Evolutionary conservation across 805 yeast genomes (phyloP), one percentile per base, ranked within the genome.

Genomic region (Candida dendrica): DNA sequence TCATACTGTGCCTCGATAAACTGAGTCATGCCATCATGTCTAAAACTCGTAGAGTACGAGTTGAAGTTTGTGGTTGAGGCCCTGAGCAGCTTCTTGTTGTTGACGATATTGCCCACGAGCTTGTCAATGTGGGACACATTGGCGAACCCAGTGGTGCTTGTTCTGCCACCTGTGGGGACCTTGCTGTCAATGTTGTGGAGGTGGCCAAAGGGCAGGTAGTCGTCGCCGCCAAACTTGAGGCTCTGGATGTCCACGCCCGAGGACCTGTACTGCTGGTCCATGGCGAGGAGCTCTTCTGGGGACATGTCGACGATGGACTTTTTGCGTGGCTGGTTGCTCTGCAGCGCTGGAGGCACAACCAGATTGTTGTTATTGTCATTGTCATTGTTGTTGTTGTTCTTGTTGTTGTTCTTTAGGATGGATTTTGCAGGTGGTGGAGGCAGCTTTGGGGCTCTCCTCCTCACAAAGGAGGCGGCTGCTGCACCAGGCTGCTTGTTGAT

Each of bases 281-380:
- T 43, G 1, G 58, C 58, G 13, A 51, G 19, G 6, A 56, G 36
- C 27, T 56, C 57, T 27, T 53, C 60, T 18, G 46, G 36, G 2
- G 56, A 47, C 55, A 56, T 46, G 11, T 49, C 56, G 5, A 53
- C 58, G n/a, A 55, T 32, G 0, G 59, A 55, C 38, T 50, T 55
- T 47, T 51, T 55, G 34, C 49, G 44, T 27, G 34, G 17, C 24
- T 27, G 20, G 27, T 16, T 11, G 3, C 2, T 20, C 10, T 37
- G 18, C 15, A 27, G 20, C 11, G 34, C 16, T 15, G 38, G 31
- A 7, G 26, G 6, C 19, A 32, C 18, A 13, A 26, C 16, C 14
- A 22, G 6, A 17, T 10, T 16, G n/a, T 29, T 40, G 7, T 11
- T 14, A 10, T 14, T 15, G 3, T 40, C 19, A 7, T 26, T 3